phyloP scores from a whole-genome alignment of 306 rosid species.

The Inga oerstediana region DNA sequence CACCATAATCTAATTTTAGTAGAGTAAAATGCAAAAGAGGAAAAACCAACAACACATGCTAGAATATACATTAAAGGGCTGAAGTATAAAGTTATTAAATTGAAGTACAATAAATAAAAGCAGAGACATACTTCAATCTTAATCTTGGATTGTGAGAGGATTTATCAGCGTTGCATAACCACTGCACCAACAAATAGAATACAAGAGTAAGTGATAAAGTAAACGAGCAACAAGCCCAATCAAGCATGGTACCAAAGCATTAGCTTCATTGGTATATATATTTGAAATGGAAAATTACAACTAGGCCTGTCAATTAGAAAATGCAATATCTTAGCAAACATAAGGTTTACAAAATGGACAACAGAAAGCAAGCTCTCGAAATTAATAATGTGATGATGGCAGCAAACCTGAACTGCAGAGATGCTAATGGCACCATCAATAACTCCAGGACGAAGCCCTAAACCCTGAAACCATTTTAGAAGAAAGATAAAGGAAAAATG shows the following conservation, averaged over 20 bases:
- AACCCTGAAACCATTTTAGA: conserved; percentile 60
- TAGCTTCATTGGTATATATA: not conserved
- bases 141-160: conserved; percentile 81
- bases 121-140: conserved; percentile 79
- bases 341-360: not conserved
- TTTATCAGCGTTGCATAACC: conserved; percentile 97
- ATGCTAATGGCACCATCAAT: conserved; percentile 94
- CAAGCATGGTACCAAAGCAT: conserved; percentile 5
- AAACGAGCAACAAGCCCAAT: conserved; percentile 10
- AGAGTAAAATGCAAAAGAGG: conserved; percentile 1
- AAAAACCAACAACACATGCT: not conserved
- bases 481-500: not conserved
- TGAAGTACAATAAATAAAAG: conserved; percentile 14
- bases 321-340: not conserved
- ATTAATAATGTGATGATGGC: conserved; percentile 3
- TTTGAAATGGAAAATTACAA: not conserved
- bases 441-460: conserved; percentile 90
- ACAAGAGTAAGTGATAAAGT: not conserved
- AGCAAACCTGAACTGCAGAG: conserved; percentile 88
- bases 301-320: not conserved
- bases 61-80: not conserved
- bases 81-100: not conserved
- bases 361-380: conserved; percentile 3
- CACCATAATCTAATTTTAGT: conserved; percentile 2
- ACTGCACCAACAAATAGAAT: conserved; percentile 57